Percentiles rank a stretch among this genome's conserved stretches.
Evolutionary conservation across 2,329 filamentous ascomycete genomes (phyloP).

Genomic region (Gyromitra esculenta): DNA sequence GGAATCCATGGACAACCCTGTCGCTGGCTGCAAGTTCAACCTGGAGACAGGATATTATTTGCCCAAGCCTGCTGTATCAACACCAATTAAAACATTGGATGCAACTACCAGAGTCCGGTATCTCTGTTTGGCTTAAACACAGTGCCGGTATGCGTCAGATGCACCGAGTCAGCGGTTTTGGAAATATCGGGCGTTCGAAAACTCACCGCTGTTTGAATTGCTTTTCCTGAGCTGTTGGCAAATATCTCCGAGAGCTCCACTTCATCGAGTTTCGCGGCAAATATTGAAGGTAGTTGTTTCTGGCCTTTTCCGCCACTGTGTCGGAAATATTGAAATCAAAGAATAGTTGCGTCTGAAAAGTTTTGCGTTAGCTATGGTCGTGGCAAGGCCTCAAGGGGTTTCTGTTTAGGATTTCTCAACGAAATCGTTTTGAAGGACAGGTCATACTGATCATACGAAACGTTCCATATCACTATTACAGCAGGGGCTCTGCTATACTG

Average conservation of each 20-base stretch:
- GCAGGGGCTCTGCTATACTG: constrained; percentile 42
- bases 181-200: constrained; percentile 30
- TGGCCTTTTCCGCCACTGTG: constrained; percentile 20
- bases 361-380: constrained; percentile 49
- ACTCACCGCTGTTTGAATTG: constrained; percentile 38
- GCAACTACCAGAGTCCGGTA: constrained; percentile 35
- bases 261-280: constrained; percentile 38
- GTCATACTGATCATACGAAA: constrained; percentile 47
- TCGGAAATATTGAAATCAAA: constrained; percentile 33
- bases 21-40: constrained; percentile 6
- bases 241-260: constrained; percentile 30
- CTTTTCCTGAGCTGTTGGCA: constrained; percentile 45
- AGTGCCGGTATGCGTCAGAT: constrained; percentile 31
- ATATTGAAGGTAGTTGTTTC: constrained; percentile 44
- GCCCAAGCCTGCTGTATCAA: constrained; percentile 29
- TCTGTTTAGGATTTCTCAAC: constrained; percentile 35
- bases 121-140: constrained; percentile 44
- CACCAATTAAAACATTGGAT: constrained; percentile 50
- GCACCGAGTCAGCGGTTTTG: constrained; percentile 39
- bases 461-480: constrained; percentile 24
- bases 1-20: constrained; percentile 32
- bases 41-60: constrained; percentile 32
- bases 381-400: constrained; percentile 48
- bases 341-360: constrained; percentile 38
- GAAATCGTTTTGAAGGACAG: constrained; percentile 44